These are phyloP conservation scores for Durio zibethinus DNA, from an alignment of 345 rosid species.

Conservation along the genomic window DNA sequence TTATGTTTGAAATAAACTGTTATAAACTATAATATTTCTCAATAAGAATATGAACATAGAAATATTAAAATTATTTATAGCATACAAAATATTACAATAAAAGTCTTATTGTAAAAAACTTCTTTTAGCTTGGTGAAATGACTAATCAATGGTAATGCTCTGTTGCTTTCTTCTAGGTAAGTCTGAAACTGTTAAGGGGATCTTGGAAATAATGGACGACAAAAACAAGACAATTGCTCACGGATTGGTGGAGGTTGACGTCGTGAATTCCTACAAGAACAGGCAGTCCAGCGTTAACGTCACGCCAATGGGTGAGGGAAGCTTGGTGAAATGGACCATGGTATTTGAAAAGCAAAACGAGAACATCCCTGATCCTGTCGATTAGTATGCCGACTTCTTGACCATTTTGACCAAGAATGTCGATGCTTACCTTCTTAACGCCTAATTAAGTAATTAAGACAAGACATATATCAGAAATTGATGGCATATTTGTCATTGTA, in stretches of 20 bases:
- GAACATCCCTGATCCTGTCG: not conserved
- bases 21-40: too few species aligned
- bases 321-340: conserved; percentile 2
- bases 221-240: not conserved
- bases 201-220: not conserved
- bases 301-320: not conserved
- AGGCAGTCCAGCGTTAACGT: not conserved
- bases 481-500: too few species aligned
- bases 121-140: too few species aligned
- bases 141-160: too few species aligned
- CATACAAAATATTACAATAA: too few species aligned
- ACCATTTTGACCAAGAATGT: not conserved
- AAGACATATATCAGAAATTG: too few species aligned
- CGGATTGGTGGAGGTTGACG: not conserved
- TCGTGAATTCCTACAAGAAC: not conserved
- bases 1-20: too few species aligned
- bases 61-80: too few species aligned
- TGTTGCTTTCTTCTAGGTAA: not conserved
- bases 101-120: too few species aligned
- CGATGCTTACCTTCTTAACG: not conserved
- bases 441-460: not conserved
- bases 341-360: not conserved
- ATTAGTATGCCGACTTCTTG: not conserved
- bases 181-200: not conserved
- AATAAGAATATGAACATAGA: too few species aligned